Evolutionary conservation across 2,329 filamentous ascomycete species (phyloP), one percentile per base, ranked within the genome.

Genomic region (Stemphylium lycopersici): DNA sequence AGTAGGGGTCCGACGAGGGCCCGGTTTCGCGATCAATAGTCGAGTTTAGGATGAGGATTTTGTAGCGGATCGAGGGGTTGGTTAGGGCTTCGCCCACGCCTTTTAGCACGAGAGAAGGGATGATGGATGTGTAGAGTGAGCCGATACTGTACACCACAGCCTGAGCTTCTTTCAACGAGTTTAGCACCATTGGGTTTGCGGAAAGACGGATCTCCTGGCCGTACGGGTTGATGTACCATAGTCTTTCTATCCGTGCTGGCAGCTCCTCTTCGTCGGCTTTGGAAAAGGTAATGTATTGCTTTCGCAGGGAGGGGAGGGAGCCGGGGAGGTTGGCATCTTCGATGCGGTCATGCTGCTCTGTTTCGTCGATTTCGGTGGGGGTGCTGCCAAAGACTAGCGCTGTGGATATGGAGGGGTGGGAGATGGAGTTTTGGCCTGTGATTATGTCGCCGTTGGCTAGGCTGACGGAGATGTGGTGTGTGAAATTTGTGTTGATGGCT

Each of bases 181-280:
- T 83, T 0, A 96, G 66, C 0, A 93, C 91, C 45, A 91, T 87
- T 0, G 91, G 87, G 67, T 96, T 98, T 2, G 91, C 90, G 0
- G 87, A 84, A 0, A 93, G 90, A 15, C 88, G 86, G 63, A 98
- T 97, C 75, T 97, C 93, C 71, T 97, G 91, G n/a, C 93, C 93
- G 73, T 97, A 98, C 0, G 93, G 93, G 69, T 97, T 98, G 78
- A 98, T 98, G 78, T 98, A 98, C 91, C 92, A 98, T 29, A 98
- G 83, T 2, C 93, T 80, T 49, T 87, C 81, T 63, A 98, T 96
- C 24, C 90, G 83, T 0, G 89, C 83, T 0, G 90, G 84, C 1
- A 98, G 80, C 49, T 93, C 90, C 56, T 90, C 86, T 59, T 91
- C 88, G 34, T 85, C 81, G 3, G 66, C 61, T 77, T 98, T 98